Base-by-base conservation (phyloP, 768 basidiomycete genomes). In the Candolleomyces eurysporus region DNA sequence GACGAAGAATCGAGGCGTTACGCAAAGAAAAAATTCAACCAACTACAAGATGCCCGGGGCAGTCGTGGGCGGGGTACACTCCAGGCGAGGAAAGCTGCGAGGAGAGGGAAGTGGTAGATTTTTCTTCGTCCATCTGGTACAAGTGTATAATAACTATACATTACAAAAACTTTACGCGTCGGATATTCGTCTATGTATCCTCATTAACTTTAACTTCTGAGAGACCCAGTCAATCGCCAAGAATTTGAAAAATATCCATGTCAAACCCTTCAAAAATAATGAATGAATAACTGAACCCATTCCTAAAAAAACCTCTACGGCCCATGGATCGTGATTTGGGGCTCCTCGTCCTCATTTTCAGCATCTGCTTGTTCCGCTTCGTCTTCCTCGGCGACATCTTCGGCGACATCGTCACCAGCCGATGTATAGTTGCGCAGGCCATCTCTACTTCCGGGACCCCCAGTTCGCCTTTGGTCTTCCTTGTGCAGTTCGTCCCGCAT, bases 21-120 rank as follows among this genome's bases (percentile, higher is more conserved):
- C 70, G 90, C 94, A n/a, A 95, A 95, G 78, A 87, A 84, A 78
- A 96, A 96, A 77, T 95, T 94, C 74, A 84, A 84, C 63, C 90
- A 92, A 57, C 74, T 94, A 51, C 89, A 92, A 74, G 69, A 73
- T 5, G 83, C 85, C 48, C 82, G 88, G 66, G 87, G 84, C 19
- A 86, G 86, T 16, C 86, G 78, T 67, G 92, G 92, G 8, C 82
- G 82, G 64, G 87, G 86, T 56, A 93, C 90, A 0, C 74, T 89
- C n/a, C 80, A 78, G 26, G 81, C 83, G 56, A 90, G 83, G 76
- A 83, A 85, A 64, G 85, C 84, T 10, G 69, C 82, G 57, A 80
- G 88, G 63, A 84, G 82, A 67, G 76, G 76, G 26, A 92, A 91
- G 72, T 92, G 90, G 91, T 93, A 78, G 60, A 22, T 4, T 76